Base-by-base conservation (phyloP, 2,329 filamentous ascomycete genomes). In the Pyrenophora seminiperda region DNA sequence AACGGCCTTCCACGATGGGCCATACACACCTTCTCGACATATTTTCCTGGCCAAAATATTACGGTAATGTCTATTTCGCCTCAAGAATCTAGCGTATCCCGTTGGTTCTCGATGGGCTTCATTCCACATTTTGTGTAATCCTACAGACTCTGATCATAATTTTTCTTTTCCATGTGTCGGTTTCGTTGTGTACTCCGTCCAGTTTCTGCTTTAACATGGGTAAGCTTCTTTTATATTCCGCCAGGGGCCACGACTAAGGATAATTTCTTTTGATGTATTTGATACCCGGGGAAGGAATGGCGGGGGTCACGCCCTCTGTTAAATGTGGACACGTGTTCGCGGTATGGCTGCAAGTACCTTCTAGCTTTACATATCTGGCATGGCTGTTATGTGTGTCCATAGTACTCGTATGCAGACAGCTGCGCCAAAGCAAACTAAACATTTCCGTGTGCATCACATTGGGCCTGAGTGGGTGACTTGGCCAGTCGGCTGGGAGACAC, bases 1-100 rank as follows among this genome's bases (percentile, higher is more conserved):
- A 63, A 66, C 29, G 51, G 58, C 20, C 58, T 63, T 6, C 68
- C 68, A 43, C 61, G 42, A 63, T 43, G 17, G 15, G 14, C 11
- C 33, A 13, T 31, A 30, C 14, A 18, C 39, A 46, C 34, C 44
- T 18, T 11, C 18, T 47, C 29, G n/a, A 43, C 36, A 36, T 22
- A 20, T 52, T 45, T 42, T 38, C 32, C n/a, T n/a, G n/a, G n/a
- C n/a, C n/a, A 24, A 31, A 36, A 48, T 45, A 44, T 40, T 34
- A 50, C 42, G 49, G 53, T 71, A 69, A 71, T 70, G 65, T 68
- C 55, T 70, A 68, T 54, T 60, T 40, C 33, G 47, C 44, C 47
- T 66, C 54, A 56, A 60, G 60, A 50, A 43, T 60, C 62, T 55
- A 66, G 63, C 63, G 63, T 50, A 31, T 46, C 39, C 44, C 43